These are phyloP conservation scores for Dalbergia cultrata DNA, from an alignment of 306 rosid species.

Conservation along the genomic window DNA sequence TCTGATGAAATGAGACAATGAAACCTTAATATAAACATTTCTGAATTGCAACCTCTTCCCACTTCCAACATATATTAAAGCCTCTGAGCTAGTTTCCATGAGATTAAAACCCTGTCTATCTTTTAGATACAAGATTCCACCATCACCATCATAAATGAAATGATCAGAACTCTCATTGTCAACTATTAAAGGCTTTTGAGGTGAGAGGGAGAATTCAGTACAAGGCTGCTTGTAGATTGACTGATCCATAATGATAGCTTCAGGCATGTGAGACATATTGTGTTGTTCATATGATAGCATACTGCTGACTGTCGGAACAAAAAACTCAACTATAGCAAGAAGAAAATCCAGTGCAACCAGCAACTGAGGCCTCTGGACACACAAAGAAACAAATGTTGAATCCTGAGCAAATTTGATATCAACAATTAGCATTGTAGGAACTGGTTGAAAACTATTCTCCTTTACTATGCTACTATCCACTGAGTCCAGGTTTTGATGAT, in stretches of 20 bases:
- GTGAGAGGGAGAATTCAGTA: conserved; percentile 76
- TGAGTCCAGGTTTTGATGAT: conserved; percentile 52
- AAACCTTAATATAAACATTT: conserved; percentile 87
- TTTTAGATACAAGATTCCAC: conserved; percentile 74
- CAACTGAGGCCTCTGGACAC: conserved; percentile 91
- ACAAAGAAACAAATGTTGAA: conserved; percentile 71
- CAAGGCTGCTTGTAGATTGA: conserved; percentile 77
- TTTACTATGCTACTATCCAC: conserved; percentile 48
- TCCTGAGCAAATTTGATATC: conserved; percentile 72
- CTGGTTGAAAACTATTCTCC: conserved; percentile 53
- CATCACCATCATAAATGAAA: conserved; percentile 90
- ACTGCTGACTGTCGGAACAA: conserved; percentile 80
- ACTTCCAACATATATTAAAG: conserved; percentile 80
- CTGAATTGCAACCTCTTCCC: conserved; percentile 94
- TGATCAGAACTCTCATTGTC: conserved; percentile 79
- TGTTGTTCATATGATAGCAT: conserved; percentile 72
- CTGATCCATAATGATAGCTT: conserved; percentile 73
- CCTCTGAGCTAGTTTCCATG: conserved; percentile 68
- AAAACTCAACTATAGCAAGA: conserved; percentile 91
- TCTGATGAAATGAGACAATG: conserved; percentile 11
- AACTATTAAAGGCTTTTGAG: conserved; percentile 78
- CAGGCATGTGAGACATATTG: conserved; percentile 53
- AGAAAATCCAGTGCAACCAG: conserved; percentile 97
- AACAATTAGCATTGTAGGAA: conserved; percentile 90
- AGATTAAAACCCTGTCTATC: conserved; percentile 72